Evolutionary conservation across 2,329 filamentous ascomycete genomes (phyloP), one percentile per base, ranked within the genome.

Genomic region (Stagonosporopsis tanaceti): DNA sequence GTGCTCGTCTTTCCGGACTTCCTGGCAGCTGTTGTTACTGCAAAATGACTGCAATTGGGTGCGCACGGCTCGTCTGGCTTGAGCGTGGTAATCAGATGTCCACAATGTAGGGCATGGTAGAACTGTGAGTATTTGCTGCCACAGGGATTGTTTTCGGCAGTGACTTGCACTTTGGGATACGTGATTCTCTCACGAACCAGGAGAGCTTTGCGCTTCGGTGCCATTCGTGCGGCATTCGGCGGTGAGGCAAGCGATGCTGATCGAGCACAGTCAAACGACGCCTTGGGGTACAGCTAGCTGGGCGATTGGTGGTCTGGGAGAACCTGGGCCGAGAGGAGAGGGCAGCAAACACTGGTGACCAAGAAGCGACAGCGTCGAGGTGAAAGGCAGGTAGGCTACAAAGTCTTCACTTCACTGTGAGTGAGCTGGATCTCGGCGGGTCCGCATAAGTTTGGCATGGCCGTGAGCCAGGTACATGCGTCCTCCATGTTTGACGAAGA

Each of bases 81-180:
- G 1, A 14, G 17, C 1, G 50, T 53, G 27, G 50, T 46, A 34
- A 53, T 27, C 6, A 53, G 27, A 22, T 53, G 50, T 14, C 41
- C 32, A 15, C 50, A 53, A 0, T 5, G 6, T 1, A 53, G 17
- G 17, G 45, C 34, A n/a, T 53, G 40, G 20, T 53, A 17, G 20
- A 22, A 46, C 15, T n/a, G 25, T 1, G 9, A 38, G 7, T 8
- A 12, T 4, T 12, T 6, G n/a, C 44, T 25, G 24, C 17, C n/a
- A 37, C 41, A 45, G 2, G 41, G 34, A 15, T 32, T 9, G 20
- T 24, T 25, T 4, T 20, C 25, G 2, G 17, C 9, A 8, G 25
- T 38, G 41, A 46, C 32, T 11, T 20, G 25, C 5, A 53, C 27
- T 25, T 6, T 34, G 1, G 50, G 50, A 6, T 53, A 53, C 3